Base-by-base conservation (phyloP, 306 rosid species). In the Cucurbita ficifolia region DNA sequence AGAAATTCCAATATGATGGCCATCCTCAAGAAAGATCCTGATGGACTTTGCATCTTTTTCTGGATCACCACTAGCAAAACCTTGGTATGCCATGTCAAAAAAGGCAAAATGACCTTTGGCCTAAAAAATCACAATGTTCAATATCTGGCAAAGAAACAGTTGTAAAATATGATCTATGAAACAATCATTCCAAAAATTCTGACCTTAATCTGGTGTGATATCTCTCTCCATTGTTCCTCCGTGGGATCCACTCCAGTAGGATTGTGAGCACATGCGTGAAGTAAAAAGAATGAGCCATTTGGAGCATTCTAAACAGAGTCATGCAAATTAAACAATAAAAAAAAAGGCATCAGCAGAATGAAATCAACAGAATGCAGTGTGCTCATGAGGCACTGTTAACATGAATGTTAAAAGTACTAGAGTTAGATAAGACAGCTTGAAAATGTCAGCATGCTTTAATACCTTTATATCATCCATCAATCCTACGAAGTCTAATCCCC, bases 11-110 rank as follows among this genome's bases (percentile, higher is more conserved):
- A 91, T 65, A 48, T 72, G 82, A 81, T 94, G 99, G 70, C 96
- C 97, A 82, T 94, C 99, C 79, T 91, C 88, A 1, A 94, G 97
- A 76, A 94, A 94, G 76, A 94, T 87, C 81, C 85, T 83, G 80
- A 91, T 89, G 65, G 97, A 86, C 79, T 87, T 89, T 51, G 91
- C 99, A 78, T 94, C 96, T 75, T 76, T 80, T 82, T 91, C 92
- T 45, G 96, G 97, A 84, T 83, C 78, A 46, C 99, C 99, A 73
- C 97, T 94, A n/a, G 99, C 99, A 86, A 94, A 94, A 79, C 98
- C 98, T 94, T 94, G 98, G 80, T 89, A 94, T 74, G 98, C 98
- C 97, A 90, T 90, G 87, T 94, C 98, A 82, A 94, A 94, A 81
- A 94, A 85, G 75, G 98, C 82, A 79, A 90, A 89, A 84, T 90